Evolutionary conservation across 2,329 filamentous ascomycete genomes (phyloP).

Genomic region (Simplicillium sp.): DNA sequence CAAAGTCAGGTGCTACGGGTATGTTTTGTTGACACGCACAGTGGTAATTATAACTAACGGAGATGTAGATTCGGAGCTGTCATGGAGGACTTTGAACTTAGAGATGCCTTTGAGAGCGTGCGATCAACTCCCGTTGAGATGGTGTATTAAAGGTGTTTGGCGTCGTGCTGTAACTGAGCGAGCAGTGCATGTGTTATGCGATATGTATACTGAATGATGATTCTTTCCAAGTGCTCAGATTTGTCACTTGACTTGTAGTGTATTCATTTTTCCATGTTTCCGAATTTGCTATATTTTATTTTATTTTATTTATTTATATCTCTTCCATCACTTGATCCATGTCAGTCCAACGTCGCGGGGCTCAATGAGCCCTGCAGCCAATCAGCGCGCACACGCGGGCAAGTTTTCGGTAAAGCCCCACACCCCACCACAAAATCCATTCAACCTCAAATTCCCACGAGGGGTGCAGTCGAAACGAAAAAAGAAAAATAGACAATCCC

Average conservation of each 20-base stretch:
- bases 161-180: no score
- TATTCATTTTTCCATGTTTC: no score
- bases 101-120: conserved; percentile 67
- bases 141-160: conserved; percentile 1
- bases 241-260: no score
- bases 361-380: no score
- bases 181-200: no score
- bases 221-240: no score
- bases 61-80: conserved; percentile 50
- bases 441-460: conserved; percentile 11
- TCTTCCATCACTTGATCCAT: no score
- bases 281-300: no score
- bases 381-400: no score
- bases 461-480: conserved; percentile 4
- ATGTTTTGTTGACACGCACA: conserved; percentile 21
- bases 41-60: conserved; percentile 1
- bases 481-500: conserved; percentile 9
- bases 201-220: no score
- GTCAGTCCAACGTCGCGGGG: no score
- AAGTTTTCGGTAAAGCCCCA: conserved; percentile 11
- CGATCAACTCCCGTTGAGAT: conserved; percentile 12
- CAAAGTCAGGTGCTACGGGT: conserved; percentile 93
- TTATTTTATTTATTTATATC: no score
- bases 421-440: conserved; percentile 34
- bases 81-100: conserved; percentile 59